phyloP scores from a whole-genome alignment of 2,329 filamentous ascomycete genomes.

The Aschersonia sp. region DNA sequence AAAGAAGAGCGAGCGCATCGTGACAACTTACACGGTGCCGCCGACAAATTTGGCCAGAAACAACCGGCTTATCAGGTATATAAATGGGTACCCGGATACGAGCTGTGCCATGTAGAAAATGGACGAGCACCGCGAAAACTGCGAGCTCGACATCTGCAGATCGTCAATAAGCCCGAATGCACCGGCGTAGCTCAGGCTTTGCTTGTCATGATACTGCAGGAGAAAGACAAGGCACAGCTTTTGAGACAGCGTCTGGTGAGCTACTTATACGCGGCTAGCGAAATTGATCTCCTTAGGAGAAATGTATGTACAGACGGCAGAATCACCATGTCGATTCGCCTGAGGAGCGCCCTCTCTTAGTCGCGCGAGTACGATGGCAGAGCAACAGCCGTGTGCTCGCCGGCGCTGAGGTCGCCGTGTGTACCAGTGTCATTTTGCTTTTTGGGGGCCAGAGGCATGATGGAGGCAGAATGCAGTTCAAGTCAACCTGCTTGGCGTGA shows the following conservation, averaged over 20 bases:
- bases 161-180: neutral
- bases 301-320: neutral
- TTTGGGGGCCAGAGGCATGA: neutral
- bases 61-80: neutral
- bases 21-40: neutral
- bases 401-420: neutral
- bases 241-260: too few species aligned
- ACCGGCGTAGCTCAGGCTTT: neutral
- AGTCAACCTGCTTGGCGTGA: too few species aligned
- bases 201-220: neutral
- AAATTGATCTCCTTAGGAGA: neutral
- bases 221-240: neutral
- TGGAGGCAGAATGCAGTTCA: neutral
- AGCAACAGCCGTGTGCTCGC: neutral
- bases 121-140: neutral
- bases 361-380: neutral
- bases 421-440: neutral
- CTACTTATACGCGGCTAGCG: too few species aligned
- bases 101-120: neutral
- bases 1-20: neutral
- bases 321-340: neutral
- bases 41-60: neutral
- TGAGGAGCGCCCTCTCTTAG: neutral
- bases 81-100: neutral
- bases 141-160: neutral